These are phyloP conservation scores for Mycena albidolilacea DNA, from an alignment of 768 basidiomycete species.

Conservation along the genomic window DNA sequence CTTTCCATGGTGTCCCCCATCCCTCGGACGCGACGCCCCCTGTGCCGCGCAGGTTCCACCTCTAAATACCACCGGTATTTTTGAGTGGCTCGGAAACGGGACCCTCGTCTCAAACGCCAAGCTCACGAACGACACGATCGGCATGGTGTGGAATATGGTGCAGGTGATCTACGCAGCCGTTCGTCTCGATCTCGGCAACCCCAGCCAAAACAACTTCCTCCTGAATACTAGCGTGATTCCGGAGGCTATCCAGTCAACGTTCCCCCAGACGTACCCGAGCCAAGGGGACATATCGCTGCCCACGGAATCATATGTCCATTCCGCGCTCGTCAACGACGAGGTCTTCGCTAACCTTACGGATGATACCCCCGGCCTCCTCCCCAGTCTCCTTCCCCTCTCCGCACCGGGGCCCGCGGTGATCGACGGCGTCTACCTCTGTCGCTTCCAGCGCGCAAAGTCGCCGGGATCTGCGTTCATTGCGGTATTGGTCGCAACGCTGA, in stretches of 20 bases:
- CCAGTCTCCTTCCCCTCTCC: constrained; percentile 4
- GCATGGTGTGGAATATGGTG: constrained; percentile 42
- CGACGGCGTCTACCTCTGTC: constrained; percentile 38
- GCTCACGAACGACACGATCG: constrained; percentile 15
- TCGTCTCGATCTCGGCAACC: constrained; percentile 47
- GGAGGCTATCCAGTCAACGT: not conserved
- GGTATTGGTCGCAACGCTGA: constrained; percentile 45
- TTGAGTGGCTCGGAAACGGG: not conserved
- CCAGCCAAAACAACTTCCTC: constrained; percentile 47
- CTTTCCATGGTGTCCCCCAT: constrained; percentile 43
- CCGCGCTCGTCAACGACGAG: constrained; percentile 22
- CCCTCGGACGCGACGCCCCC: constrained; percentile 33
- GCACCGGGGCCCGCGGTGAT: constrained; percentile 28
- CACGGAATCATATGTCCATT: constrained; percentile 10
- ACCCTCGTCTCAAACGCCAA: not conserved
- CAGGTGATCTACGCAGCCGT: constrained; percentile 44
- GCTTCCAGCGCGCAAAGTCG: constrained; percentile 33
- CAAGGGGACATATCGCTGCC: not conserved
- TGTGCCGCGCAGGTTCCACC: constrained; percentile 38
- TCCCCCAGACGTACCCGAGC: constrained; percentile 14
- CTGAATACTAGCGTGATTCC: constrained; percentile 32
- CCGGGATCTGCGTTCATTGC: constrained; percentile 39
- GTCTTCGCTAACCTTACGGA: not conserved
- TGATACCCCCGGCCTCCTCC: not conserved
- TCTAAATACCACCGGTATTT: constrained; percentile 32